phyloP scores from a whole-genome alignment of 2,329 filamentous ascomycete species.

The Talaromyces marneffei region DNA sequence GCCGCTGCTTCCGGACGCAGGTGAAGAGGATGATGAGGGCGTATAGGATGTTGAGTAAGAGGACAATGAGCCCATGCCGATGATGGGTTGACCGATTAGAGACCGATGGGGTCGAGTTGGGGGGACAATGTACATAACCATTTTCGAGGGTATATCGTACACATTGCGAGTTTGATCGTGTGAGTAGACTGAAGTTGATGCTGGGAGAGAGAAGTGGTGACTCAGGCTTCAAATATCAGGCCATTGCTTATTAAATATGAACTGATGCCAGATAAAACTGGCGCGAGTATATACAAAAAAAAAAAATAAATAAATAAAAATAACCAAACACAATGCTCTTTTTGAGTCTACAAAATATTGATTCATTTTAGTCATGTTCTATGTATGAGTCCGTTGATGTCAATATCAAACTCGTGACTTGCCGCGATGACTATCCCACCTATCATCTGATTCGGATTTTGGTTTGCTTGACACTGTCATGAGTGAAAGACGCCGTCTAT shows the following conservation, averaged over 20 bases:
- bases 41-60: not conserved
- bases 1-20: conserved; percentile 1
- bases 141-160: not conserved
- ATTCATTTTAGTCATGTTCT: not conserved
- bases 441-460: conserved; percentile 7
- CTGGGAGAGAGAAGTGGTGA: not conserved
- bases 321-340: too few species aligned
- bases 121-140: conserved; percentile 13
- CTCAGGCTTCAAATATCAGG: not conserved
- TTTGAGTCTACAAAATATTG: not conserved
- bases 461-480: conserved; percentile 3
- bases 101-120: conserved; percentile 8
- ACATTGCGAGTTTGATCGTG: not conserved
- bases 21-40: not conserved
- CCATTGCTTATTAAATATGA: conserved; percentile 8
- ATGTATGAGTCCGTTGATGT: conserved; percentile 2
- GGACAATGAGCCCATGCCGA: conserved; percentile 2
- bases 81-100: conserved; percentile 11
- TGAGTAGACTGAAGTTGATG: not conserved
- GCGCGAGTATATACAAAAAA: not conserved
- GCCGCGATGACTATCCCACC: not conserved
- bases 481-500: not conserved
- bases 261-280: conserved; percentile 1
- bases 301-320: too few species aligned
- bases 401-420: conserved; percentile 5